Percentiles rank a stretch among this genome's conserved stretches.
Evolutionary conservation across 192 early-diverging fungal species (phyloP).

Genomic region (Funneliformis geosporum): DNA sequence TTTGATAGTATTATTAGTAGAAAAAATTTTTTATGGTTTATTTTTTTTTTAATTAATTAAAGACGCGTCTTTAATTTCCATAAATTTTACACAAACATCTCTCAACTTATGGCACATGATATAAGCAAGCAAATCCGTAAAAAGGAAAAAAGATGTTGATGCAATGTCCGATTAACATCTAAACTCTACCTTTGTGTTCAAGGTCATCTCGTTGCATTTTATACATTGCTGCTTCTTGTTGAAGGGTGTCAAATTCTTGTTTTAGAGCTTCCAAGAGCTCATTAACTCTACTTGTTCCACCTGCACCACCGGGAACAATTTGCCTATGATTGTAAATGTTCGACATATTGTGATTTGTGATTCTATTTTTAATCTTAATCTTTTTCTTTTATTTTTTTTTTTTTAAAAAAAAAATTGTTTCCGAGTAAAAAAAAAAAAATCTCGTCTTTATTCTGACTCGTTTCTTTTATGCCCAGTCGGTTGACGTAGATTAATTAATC

Average conservation of each 20-base stretch:
- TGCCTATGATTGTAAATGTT: conserved; percentile 80
- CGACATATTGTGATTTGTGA: conserved; percentile 45
- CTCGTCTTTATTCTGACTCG: background rate
- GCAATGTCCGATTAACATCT: background rate
- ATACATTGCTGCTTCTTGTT: conserved; percentile 70
- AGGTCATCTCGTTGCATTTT: conserved; percentile 84
- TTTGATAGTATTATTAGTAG: too few relatives aligned
- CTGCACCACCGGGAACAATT: conserved; percentile 64
- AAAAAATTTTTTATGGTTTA: too few relatives aligned
- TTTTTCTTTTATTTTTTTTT: background rate
- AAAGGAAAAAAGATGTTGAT: background rate
- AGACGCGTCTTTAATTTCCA: too few relatives aligned
- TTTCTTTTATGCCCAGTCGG: background rate
- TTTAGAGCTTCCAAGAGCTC: conserved; percentile 85
- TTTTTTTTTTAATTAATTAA: too few relatives aligned
- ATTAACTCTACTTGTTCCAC: conserved; percentile 52
- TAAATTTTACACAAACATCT: too few relatives aligned
- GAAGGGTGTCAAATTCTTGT: conserved; percentile 75
- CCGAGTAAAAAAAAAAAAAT: too few relatives aligned
- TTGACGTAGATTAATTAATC: background rate
- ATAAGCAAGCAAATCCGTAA: background rate
- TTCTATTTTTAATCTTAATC: background rate
- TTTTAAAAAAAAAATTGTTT: too few relatives aligned
- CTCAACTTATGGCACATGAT: background rate
- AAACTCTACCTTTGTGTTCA: conserved; percentile 79